Evolutionary conservation across 2,329 filamentous ascomycete genomes (phyloP).

Genomic region (Dothistroma septosporum): DNA sequence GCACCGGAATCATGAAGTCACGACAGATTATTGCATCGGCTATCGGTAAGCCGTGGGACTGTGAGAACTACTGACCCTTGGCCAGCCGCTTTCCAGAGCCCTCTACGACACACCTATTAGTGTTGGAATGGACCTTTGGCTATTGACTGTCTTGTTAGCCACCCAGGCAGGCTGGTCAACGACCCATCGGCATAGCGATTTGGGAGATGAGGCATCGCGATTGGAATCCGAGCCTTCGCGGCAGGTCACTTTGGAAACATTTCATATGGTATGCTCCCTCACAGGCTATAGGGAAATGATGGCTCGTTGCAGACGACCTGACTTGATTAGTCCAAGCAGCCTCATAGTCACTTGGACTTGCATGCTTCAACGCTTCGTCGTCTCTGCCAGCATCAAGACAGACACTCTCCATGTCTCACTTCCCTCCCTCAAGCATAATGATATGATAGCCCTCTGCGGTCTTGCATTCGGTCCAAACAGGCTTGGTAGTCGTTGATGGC

Average conservation of each 20-base stretch:
- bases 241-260: not conserved
- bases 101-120: not conserved
- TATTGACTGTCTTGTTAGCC: not conserved
- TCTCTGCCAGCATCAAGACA: not conserved
- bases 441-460: conserved; percentile 75
- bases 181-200: no score
- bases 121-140: no score
- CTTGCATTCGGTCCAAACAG: conserved; percentile 67
- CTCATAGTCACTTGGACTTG: not conserved
- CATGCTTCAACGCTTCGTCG: not conserved
- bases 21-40: not conserved
- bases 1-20: not conserved
- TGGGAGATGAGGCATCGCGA: no score
- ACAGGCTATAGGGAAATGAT: not conserved
- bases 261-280: not conserved
- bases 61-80: not conserved
- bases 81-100: not conserved
- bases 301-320: not conserved
- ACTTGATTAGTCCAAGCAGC: not conserved
- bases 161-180: no score
- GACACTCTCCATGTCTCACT: conserved; percentile 35
- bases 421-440: conserved; percentile 69
- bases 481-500: conserved; percentile 59
- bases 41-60: not conserved
- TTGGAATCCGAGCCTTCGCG: not conserved